Base-by-base conservation (phyloP, 2,329 filamentous ascomycete species). In the Ophioceras dolichostomum region DNA sequence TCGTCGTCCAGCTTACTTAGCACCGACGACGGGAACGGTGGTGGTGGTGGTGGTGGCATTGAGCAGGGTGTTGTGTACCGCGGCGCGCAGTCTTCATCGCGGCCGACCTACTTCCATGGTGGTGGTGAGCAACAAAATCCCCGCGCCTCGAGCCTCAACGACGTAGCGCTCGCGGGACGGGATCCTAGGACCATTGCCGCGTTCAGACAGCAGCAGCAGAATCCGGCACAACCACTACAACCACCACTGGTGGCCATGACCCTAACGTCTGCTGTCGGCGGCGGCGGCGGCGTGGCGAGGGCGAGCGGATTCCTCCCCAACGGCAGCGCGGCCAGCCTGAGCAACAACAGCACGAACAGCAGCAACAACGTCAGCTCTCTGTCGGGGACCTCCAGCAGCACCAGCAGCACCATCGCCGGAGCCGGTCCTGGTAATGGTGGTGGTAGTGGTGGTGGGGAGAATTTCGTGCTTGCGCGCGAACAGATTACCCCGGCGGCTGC, bases 121-220 rank as follows among this genome's bases (percentile, higher is more conserved):
- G n/a, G n/a, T n/a, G n/a, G n/a, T n/a, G n/a, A n/a, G n/a, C n/a
- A n/a, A n/a, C n/a, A n/a, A n/a, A n/a, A n/a, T n/a, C n/a, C n/a
- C n/a, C n/a, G n/a, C n/a, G n/a, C n/a, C n/a, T n/a, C n/a, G n/a
- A n/a, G n/a, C n/a, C n/a, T n/a, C n/a, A n/a, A n/a, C n/a, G n/a
- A 58, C 39, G 54, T 59, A 10, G 57, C 53, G 16, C 42, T 59
- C 36, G 53, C 52, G 12, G 46, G 46, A 19, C n/a, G 43, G 47
- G 33, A 28, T 17, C 2, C 42, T 41, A n/a, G n/a, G n/a, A n/a
- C n/a, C n/a, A n/a, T n/a, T n/a, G n/a, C n/a, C n/a, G n/a, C n/a
- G n/a, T n/a, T n/a, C n/a, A n/a, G n/a, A n/a, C n/a, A n/a, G n/a
- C n/a, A n/a, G n/a, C n/a, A n/a, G n/a, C n/a, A n/a, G n/a, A n/a